Evolutionary conservation across 169 alveolate species (phyloP).

Genomic region (Cryptosporidium sp.): DNA sequence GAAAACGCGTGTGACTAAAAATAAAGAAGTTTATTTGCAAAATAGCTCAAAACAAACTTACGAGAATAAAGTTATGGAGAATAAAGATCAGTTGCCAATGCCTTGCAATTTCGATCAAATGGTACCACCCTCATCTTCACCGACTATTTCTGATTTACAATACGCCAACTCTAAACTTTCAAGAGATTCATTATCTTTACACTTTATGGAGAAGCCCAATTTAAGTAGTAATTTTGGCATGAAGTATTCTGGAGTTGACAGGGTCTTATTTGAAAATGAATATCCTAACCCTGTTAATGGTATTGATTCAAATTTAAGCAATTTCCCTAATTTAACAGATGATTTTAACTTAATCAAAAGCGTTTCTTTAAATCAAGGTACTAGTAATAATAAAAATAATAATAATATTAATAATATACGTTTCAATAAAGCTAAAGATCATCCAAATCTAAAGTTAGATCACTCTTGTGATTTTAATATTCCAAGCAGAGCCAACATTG

Average conservation of each 20-base stretch:
- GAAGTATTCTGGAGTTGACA: not conserved
- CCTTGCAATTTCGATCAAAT: not conserved
- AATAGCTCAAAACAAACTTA: not conserved
- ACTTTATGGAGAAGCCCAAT: not conserved
- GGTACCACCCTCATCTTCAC: not conserved
- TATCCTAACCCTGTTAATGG: slow-evolving; percentile 1
- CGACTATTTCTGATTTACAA: not conserved
- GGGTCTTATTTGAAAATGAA: slow-evolving; percentile 3
- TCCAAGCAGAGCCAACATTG: not conserved
- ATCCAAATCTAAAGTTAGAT: not conserved
- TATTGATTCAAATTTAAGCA: not conserved
- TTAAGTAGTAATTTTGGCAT: not conserved
- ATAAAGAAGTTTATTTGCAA: not conserved
- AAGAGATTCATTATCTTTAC: not conserved
- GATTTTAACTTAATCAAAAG: not conserved
- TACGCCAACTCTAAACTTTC: not conserved
- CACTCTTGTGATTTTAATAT: not conserved
- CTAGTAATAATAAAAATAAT: not conserved
- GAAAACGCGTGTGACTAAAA: not conserved
- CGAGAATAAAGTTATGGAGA: not conserved
- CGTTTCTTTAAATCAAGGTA: not conserved
- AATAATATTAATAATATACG: not conserved
- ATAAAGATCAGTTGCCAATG: not conserved
- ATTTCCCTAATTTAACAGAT: not conserved
- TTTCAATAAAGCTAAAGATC: not conserved